Evolutionary conservation across 495 filamentous ascomycete species (phyloP), one percentile per base, ranked within the genome.

Genomic region (Aspergillus taichungensis): DNA sequence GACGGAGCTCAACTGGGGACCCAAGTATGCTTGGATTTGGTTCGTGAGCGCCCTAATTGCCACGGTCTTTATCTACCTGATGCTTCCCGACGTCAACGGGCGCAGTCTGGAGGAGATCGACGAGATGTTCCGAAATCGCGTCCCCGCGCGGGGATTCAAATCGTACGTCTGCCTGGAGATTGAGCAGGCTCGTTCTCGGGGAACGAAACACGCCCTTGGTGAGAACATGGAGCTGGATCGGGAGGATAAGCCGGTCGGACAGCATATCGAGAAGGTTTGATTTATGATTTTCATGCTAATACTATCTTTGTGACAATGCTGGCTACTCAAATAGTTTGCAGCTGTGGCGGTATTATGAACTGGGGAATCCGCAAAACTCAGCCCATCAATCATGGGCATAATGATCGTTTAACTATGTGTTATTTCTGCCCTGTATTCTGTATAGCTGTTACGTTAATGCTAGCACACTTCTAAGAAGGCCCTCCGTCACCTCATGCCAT

Each of bases 1-100:
- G 0, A 53, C 54, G 13, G 53, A 67, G 2, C 50, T 78, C 6
- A 68, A 71, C 45, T 80, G 74, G 74, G 75, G 74, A 1, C 70
- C 71, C 4, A 73, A 68, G 48, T 73, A 71, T 37, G 69, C 71
- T 6, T 78, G 74, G 56, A 77, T 77, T 44, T 72, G 69, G 69
- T 57, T 66, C 2, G 71, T 68, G 5, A 59, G 61, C 2, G 70
- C 63, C 43, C 34, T 62, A 9, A 2, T 45, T 13, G 57, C 67
- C 13, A 64, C 61, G 8, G 43, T 59, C 9, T 77, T 69, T 62
- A 53, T 75, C 3, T 76, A 53, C 45, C 63, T 74, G 49, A 73
- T 61, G 62, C 46, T 76, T 13, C 75, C 74, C 8, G 73, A 77
- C 52, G 66, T 69, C 41, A 73, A 71, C 50, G 68, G 66, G 24